Evolutionary conservation across 2,329 filamentous ascomycete genomes (phyloP).

Genomic region (Colletotrichum higginsianum): DNA sequence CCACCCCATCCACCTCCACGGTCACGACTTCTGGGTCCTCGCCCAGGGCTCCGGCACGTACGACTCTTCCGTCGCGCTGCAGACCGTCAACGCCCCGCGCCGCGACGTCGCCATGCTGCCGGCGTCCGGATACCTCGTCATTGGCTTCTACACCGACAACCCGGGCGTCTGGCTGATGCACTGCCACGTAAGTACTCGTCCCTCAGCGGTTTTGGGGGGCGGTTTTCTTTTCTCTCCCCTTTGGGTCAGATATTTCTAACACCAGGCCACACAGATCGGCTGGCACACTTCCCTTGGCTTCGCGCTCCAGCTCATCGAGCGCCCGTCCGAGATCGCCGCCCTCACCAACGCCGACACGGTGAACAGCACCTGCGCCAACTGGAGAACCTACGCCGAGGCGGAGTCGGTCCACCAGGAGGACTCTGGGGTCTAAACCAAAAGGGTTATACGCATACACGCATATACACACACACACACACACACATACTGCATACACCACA

Average conservation of each 20-base stretch:
- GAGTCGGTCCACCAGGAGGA: constrained; percentile 43
- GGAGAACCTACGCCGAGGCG: constrained; percentile 37
- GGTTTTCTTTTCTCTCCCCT: background rate
- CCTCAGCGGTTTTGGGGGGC: background rate
- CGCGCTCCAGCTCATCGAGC: constrained; percentile 46
- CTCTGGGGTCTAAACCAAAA: constrained; percentile 43
- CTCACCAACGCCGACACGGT: constrained; percentile 39
- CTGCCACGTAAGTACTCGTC: constrained; percentile 54
- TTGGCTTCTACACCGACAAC: constrained; percentile 65
- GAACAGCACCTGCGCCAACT: constrained; percentile 39
- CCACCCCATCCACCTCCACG: constrained; percentile 67
- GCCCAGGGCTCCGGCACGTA: constrained; percentile 45
- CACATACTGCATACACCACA: background rate
- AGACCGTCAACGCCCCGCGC: constrained; percentile 62
- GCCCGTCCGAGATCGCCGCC: constrained; percentile 41
- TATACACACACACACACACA: background rate
- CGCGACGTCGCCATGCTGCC: constrained; percentile 67
- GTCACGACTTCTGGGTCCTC: constrained; percentile 55
- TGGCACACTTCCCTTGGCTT: constrained; percentile 46
- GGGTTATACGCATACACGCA: too few relatives aligned
- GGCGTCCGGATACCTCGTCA: constrained; percentile 60
- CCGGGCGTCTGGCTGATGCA: constrained; percentile 66
- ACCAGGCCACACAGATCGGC: constrained; percentile 5
- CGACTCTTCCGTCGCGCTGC: constrained; percentile 43
- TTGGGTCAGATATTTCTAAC: background rate